These are phyloP conservation scores for Leptographium lundbergii DNA, from an alignment of 2,329 filamentous ascomycete species.

Conservation along the genomic window DNA sequence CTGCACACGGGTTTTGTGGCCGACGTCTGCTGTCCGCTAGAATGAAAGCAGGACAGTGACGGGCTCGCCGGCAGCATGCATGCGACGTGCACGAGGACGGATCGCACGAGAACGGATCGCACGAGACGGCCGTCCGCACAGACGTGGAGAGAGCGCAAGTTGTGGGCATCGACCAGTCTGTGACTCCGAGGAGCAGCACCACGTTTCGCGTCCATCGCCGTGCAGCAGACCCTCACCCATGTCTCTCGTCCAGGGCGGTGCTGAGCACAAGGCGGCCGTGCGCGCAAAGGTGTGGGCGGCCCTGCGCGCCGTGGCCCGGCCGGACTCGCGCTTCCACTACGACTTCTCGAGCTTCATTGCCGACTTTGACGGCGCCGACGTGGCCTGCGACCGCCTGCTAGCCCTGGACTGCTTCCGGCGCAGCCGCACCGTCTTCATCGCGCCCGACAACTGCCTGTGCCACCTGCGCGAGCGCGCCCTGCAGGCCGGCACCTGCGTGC, in stretches of 20 bases:
- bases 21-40: no score
- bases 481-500: not conserved
- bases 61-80: not conserved
- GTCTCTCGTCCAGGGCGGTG: not conserved
- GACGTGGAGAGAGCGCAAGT: no score
- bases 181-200: not conserved
- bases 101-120: no score
- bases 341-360: constrained; percentile 4
- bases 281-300: not conserved
- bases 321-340: constrained; percentile 5
- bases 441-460: constrained; percentile 5
- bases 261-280: not conserved
- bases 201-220: no score
- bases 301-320: constrained; percentile 1
- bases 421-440: not conserved
- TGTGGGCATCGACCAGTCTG: no score
- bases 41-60: no score
- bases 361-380: constrained; percentile 1
- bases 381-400: not conserved
- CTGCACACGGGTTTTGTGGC: no score
- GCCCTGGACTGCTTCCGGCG: not conserved
- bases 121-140: no score
- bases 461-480: not conserved
- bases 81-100: no score
- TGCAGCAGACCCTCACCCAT: not conserved